These are phyloP conservation scores for Rubus parviflorus DNA, from an alignment of 306 rosid genomes.

Conservation along the genomic window DNA sequence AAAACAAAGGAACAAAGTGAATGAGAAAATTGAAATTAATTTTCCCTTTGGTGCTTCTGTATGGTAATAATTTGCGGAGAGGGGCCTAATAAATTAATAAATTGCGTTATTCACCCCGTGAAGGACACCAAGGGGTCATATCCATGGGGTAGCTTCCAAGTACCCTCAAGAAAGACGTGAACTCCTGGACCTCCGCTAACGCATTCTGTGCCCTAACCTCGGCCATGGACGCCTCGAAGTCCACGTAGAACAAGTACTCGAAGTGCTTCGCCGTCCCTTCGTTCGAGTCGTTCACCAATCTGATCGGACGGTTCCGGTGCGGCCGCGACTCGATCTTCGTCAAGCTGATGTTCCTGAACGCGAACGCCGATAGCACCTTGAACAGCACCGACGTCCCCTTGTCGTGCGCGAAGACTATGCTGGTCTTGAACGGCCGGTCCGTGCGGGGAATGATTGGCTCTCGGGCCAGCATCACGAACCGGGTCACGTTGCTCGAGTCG, in stretches of 20 bases:
- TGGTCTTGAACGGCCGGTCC: slow-evolving; percentile 87
- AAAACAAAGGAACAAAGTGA: not conserved
- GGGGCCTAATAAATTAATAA: not conserved
- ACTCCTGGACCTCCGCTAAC: slow-evolving; percentile 92
- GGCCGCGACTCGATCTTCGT: slow-evolving; percentile 97
- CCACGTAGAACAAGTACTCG: slow-evolving; percentile 88
- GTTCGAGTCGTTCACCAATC: slow-evolving; percentile 75
- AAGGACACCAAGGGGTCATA: slow-evolving; percentile 87
- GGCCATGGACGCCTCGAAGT: slow-evolving; percentile 97
- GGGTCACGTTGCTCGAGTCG: slow-evolving; percentile 87
- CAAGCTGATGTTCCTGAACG: slow-evolving; percentile 82
- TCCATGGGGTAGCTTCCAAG: slow-evolving; percentile 96
- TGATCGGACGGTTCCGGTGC: slow-evolving; percentile 85
- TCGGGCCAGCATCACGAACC: slow-evolving; percentile 90
- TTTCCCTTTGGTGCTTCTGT: not conserved
- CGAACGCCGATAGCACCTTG: slow-evolving; percentile 89
- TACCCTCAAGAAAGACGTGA: slow-evolving; percentile 89
- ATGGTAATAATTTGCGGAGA: not conserved
- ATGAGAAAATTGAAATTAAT: slow-evolving; percentile 14
- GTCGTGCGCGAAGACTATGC: slow-evolving; percentile 95
- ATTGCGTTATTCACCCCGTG: slow-evolving; percentile 32
- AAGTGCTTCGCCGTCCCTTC: slow-evolving; percentile 97
- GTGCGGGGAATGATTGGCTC: slow-evolving; percentile 90
- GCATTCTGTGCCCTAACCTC: slow-evolving; percentile 93
- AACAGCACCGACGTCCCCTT: slow-evolving; percentile 88